phyloP scores from a whole-genome alignment of 345 rosid genomes.

The Brassica rapa region DNA sequence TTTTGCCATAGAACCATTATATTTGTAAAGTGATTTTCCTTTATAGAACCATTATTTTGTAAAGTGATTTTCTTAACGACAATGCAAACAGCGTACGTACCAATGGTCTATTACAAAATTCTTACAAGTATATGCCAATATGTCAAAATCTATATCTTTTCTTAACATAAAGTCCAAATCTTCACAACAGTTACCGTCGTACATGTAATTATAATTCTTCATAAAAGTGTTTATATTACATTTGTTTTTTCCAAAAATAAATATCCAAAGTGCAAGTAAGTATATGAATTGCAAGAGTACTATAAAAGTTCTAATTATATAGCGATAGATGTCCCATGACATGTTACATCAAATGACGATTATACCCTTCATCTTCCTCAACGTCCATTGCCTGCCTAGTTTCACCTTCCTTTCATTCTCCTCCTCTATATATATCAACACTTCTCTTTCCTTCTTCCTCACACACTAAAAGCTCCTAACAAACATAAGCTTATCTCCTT shows the following conservation, averaged over 20 bases:
- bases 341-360: not conserved
- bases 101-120: not conserved
- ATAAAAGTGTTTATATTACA: not conserved
- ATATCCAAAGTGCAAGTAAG: not conserved
- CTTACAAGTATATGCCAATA: not conserved
- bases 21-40: not conserved
- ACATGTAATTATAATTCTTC: not conserved
- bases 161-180: not conserved
- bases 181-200: not conserved
- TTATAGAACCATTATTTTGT: too few species aligned
- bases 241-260: not conserved
- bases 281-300: conserved; percentile 9
- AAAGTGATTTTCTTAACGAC: not conserved
- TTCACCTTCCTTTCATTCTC: conserved; percentile 14
- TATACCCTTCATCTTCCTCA: conserved; percentile 24
- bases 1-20: not conserved
- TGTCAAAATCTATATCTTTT: not conserved
- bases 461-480: conserved; percentile 50
- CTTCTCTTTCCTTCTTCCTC: conserved; percentile 44
- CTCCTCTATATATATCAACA: conserved; percentile 52
- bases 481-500: conserved; percentile 5
- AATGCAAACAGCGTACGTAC: not conserved
- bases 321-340: not conserved
- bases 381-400: conserved; percentile 3
- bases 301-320: not conserved